Conservation (phyloP, 2,329 filamentous ascomycete species). For the Incumbomyces lentus region DNA sequence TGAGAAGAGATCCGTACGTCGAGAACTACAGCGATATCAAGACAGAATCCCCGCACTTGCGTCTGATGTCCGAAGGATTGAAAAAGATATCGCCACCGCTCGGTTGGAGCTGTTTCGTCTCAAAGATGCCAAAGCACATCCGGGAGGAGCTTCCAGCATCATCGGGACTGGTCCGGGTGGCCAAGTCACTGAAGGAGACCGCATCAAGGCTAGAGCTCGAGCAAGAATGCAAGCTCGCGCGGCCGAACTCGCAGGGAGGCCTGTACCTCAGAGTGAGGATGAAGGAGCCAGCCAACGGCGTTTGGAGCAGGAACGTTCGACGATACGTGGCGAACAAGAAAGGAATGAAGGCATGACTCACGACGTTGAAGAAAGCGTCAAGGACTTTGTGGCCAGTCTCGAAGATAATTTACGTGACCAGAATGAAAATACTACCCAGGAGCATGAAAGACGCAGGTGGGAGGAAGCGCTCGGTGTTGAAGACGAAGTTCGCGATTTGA, state of each 20-base stretch:
- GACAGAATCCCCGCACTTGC: constrained; percentile 87
- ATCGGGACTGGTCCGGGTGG: constrained; percentile 90
- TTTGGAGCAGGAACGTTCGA: constrained; percentile 77
- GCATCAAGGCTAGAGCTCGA: constrained; percentile 86
- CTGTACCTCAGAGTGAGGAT: constrained; percentile 59
- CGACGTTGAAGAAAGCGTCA: constrained; percentile 92
- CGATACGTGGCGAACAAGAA: constrained; percentile 73
- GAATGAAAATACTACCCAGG: constrained; percentile 60
- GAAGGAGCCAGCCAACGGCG: constrained; percentile 71
- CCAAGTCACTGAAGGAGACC: constrained; percentile 80
- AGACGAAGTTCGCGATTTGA: constrained; percentile 94
- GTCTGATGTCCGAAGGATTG: constrained; percentile 79
- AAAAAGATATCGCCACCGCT: constrained; percentile 86
- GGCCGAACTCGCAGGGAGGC: constrained; percentile 80
- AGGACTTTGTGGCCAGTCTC: constrained; percentile 72
- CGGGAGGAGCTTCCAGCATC: constrained; percentile 66
- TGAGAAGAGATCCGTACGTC: constrained; percentile 73
- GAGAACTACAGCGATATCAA: constrained; percentile 77
- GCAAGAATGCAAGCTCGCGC: constrained; percentile 98
- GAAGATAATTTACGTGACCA: constrained; percentile 82
- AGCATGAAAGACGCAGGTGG: constrained; percentile 89
- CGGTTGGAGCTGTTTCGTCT: constrained; percentile 86
- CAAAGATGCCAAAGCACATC: constrained; percentile 85
- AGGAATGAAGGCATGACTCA: constrained; percentile 93
- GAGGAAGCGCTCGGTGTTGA: constrained; percentile 93